Percentiles rank a stretch among this genome's conserved stretches.
Conservation (phyloP, 2,329 filamentous ascomycete genomes). For the Nemania abortiva region DNA sequence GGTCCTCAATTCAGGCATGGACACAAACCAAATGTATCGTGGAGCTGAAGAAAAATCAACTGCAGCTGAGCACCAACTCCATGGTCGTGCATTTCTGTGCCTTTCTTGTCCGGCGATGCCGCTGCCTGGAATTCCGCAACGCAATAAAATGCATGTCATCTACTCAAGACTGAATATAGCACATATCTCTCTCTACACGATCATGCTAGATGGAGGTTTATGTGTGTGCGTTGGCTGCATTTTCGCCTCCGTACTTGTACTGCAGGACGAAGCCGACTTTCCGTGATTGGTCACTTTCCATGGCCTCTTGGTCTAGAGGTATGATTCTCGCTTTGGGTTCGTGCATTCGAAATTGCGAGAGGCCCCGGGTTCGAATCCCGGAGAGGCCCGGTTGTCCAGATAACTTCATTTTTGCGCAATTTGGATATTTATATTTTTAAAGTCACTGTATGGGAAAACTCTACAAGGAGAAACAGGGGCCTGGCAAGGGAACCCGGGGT, state of each 20-base stretch:
- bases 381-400: constrained; percentile 11
- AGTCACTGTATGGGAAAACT: neutral
- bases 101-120: too few relatives aligned
- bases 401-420: neutral
- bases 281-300: neutral
- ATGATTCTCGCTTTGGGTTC: constrained; percentile 40
- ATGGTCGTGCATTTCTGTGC: too few relatives aligned
- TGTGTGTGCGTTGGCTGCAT: too few relatives aligned
- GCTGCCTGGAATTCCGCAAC: too few relatives aligned
- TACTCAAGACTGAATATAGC: too few relatives aligned
- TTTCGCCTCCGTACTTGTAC: neutral
- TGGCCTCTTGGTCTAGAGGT: constrained; percentile 39
- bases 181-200: too few relatives aligned
- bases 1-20: too few relatives aligned
- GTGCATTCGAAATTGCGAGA: constrained; percentile 30
- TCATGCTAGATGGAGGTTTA: too few relatives aligned
- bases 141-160: too few relatives aligned
- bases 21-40: too few relatives aligned
- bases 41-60: too few relatives aligned
- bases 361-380: constrained; percentile 39
- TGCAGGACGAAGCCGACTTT: neutral
- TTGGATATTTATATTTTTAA: neutral
- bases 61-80: too few relatives aligned
- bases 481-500: neutral
- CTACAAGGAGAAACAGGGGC: neutral